Percentiles rank a stretch among this genome's conserved stretches.
Evolutionary conservation across 2,329 filamentous ascomycete species (phyloP).

Genomic region (Fusarium marasasianum): DNA sequence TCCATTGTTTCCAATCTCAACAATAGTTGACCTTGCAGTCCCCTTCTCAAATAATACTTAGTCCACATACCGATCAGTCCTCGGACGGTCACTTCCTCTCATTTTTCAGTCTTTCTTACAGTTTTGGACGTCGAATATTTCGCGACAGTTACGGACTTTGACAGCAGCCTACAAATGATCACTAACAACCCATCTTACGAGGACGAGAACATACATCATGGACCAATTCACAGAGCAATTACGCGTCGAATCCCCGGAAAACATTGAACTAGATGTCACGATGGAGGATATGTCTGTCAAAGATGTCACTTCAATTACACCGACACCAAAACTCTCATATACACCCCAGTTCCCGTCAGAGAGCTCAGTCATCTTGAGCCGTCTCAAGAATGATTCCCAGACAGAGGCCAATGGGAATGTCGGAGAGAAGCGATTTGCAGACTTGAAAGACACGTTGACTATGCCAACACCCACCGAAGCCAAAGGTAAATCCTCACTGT

Average conservation of each 20-base stretch:
- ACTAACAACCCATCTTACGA: slow-evolving; percentile 1
- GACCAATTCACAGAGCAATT: not conserved
- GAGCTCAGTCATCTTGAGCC: slow-evolving; percentile 42
- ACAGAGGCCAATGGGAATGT: not conserved
- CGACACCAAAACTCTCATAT: slow-evolving; percentile 35
- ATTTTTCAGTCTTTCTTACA: not conserved
- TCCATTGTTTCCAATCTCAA: slow-evolving; percentile 7
- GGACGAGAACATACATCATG: slow-evolving; percentile 5
- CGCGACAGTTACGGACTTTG: not conserved
- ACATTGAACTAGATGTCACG: not conserved
- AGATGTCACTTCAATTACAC: not conserved
- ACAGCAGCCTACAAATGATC: slow-evolving; percentile 4
- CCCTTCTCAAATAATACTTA: not conserved
- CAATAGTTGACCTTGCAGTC: slow-evolving; percentile 2
- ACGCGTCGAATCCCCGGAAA: not conserved
- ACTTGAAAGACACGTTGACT: slow-evolving; percentile 20
- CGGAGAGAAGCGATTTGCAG: not conserved
- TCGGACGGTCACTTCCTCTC: not conserved
- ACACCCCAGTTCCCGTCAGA: slow-evolving; percentile 45
- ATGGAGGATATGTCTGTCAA: not conserved
- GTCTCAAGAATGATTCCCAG: slow-evolving; percentile 32
- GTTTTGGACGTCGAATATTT: not conserved
- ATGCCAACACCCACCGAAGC: slow-evolving; percentile 15
- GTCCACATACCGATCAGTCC: not conserved
- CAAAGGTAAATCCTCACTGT: slow-evolving; percentile 1